Evolutionary conservation across 257 asterid genomes (phyloP), one percentile per base, ranked within the genome.

Genomic region (Eustoma russellianum): DNA sequence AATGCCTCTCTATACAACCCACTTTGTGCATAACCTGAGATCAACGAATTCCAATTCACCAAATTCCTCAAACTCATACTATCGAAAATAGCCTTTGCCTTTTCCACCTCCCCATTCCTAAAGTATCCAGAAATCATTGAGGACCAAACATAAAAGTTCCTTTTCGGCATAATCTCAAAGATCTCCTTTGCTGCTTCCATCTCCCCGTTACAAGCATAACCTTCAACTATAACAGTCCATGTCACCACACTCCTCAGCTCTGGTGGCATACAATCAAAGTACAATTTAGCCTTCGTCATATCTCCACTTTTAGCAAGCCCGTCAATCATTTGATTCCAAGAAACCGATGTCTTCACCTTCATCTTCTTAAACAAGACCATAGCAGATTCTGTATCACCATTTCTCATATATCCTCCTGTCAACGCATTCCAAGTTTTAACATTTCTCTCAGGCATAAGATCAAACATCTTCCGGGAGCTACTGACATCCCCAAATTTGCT

Each of bases 251-350:
- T 80, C 77, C 67, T 83, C 66, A 79, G 49, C 35, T 60, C 69
- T 43, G 56, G 72, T 0, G 94, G 95, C 34, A 79, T 70, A 11
- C 68, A 56, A 24, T 77, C 65, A 47, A 83, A 88, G 59, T 79
- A 65, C n/a, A 61, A 70, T 72, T 70, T 77, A 13, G 95, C 97
- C 79, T 50, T 67, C 13, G 28, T 63, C 67, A 77, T 44, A 67
- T 83, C 77, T 52, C 89, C 77, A 12, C 56, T 77, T 41, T 72
- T 79, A 0, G 80, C 82, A 46, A 71, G 79, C 63, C 97, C 97
- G 46, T 59, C 78, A 48, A 88, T 79, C 83, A 88, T 83, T 79
- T 75, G 83, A 54, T 70, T 85, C 95, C 95, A 88, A 11, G 94
- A 77, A 12, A 76, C 83, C 0, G 79, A 65, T 2, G 85, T 80